Evolutionary conservation across 179 eudicot genomes (phyloP).

Genomic region (Dionaea muscipula): DNA sequence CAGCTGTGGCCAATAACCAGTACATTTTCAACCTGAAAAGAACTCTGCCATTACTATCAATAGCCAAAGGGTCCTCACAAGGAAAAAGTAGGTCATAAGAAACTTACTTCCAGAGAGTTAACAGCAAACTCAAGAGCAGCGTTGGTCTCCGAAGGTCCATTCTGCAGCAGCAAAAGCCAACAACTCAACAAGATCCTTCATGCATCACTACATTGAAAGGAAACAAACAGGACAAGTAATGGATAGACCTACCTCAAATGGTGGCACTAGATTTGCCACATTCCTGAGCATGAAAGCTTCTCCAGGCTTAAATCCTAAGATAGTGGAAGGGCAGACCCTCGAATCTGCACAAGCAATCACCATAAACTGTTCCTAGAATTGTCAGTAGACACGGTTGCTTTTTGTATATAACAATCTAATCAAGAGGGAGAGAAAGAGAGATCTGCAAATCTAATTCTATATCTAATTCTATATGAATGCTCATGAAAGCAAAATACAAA

Average conservation of each 20-base stretch:
- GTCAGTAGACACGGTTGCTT: conserved; percentile 23
- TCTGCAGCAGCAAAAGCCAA: conserved; percentile 28
- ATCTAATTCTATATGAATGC: not conserved
- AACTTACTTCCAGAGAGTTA: conserved; percentile 59
- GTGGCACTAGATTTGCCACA: conserved; percentile 38
- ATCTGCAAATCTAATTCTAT: no score
- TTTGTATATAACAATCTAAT: conserved; percentile 4
- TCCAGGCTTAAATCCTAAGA: conserved; percentile 41
- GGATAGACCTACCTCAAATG: conserved; percentile 20
- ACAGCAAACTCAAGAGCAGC: conserved; percentile 95
- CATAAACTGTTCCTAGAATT: conserved; percentile 37
- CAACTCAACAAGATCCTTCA: not conserved
- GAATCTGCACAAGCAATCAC: conserved; percentile 41
- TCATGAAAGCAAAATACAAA: no score
- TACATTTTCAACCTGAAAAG: conserved; percentile 70
- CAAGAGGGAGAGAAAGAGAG: conserved; percentile 3
- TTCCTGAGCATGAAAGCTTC: conserved; percentile 35
- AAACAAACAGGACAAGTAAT: not conserved
- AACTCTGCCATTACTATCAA: not conserved
- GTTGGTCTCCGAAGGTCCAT: conserved; percentile 86
- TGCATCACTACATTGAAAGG: no score
- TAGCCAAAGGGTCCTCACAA: no score
- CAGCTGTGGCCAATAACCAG: conserved; percentile 81
- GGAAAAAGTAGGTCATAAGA: no score
- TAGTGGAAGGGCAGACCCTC: conserved; percentile 41